Evolutionary conservation across 2,329 filamentous ascomycete species (phyloP).

Genomic region (Monosporascus ibericus): DNA sequence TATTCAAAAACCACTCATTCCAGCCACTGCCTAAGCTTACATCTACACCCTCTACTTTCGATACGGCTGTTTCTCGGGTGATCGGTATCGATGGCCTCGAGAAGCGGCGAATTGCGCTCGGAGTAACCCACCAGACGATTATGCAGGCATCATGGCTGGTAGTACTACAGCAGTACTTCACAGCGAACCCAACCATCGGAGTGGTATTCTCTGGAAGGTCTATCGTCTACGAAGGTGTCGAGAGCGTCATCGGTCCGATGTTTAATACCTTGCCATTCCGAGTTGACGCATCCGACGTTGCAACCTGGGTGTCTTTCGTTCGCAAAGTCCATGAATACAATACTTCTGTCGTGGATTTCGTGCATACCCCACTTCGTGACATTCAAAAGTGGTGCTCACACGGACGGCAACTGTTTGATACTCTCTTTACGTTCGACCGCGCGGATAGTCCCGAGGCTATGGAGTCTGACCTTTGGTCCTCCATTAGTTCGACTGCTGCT

Average conservation of each 20-base stretch:
- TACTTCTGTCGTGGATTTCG: slow-evolving; percentile 60
- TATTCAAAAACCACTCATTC: slow-evolving; percentile 36
- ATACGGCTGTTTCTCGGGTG: slow-evolving; percentile 17
- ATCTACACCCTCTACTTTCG: background rate
- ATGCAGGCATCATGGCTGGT: slow-evolving; percentile 70
- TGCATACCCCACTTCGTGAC: slow-evolving; percentile 71
- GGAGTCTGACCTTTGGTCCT: slow-evolving; percentile 45
- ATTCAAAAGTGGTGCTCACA: slow-evolving; percentile 72
- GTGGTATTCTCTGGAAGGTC: slow-evolving; percentile 74
- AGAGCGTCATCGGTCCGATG: slow-evolving; percentile 69
- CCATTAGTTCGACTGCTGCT: slow-evolving; percentile 38
- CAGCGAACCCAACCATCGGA: slow-evolving; percentile 53
- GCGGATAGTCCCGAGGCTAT: slow-evolving; percentile 25
- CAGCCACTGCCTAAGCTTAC: slow-evolving; percentile 15
- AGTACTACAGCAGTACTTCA: slow-evolving; percentile 48
- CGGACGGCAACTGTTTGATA: slow-evolving; percentile 64
- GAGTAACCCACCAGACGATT: slow-evolving; percentile 73
- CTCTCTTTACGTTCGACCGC: slow-evolving; percentile 74
- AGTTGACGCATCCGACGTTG: slow-evolving; percentile 33
- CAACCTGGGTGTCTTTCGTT: slow-evolving; percentile 56
- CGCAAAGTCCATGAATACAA: slow-evolving; percentile 65
- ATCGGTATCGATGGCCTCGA: slow-evolving; percentile 42
- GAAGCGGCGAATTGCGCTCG: slow-evolving; percentile 48
- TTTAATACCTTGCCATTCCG: slow-evolving; percentile 85
- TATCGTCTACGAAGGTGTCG: slow-evolving; percentile 59